phyloP scores from a whole-genome alignment of 768 basidiomycete genomes.

The Mycena kentingensis region DNA sequence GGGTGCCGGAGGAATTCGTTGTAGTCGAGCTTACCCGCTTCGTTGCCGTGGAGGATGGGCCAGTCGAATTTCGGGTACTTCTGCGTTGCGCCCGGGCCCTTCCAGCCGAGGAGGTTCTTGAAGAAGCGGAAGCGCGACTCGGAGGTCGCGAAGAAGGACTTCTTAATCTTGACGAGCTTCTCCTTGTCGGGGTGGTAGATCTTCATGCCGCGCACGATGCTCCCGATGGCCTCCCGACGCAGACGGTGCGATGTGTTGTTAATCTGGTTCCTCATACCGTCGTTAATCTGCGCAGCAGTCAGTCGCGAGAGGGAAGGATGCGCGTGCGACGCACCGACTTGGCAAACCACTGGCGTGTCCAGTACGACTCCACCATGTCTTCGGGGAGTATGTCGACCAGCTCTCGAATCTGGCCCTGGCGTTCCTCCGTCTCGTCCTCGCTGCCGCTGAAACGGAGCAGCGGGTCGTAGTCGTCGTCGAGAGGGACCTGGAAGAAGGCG shows the following conservation, averaged over 20 bases:
- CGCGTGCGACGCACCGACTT: not conserved
- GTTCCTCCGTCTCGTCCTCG: not conserved
- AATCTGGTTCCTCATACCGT: not conserved
- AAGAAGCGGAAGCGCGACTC: not conserved
- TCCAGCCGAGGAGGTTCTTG: not conserved
- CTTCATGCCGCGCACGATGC: not conserved
- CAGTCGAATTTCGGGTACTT: not conserved
- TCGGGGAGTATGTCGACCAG: not conserved
- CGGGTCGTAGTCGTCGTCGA: not conserved
- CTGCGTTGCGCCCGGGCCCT: not conserved
- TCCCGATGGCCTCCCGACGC: not conserved
- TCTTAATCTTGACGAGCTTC: not conserved
- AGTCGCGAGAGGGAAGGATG: not conserved
- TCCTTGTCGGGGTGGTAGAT: not conserved
- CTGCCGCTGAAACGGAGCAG: not conserved
- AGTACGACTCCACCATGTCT: not conserved
- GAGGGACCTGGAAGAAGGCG: not conserved
- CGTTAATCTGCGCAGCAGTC: not conserved
- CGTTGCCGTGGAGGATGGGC: not conserved
- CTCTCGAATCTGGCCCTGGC: not conserved
- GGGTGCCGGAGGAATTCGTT: not conserved
- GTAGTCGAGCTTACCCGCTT: not conserved
- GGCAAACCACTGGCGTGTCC: not conserved
- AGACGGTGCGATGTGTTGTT: not conserved
- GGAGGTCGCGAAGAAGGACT: not conserved